A percentile compares a stretch with the other conserved stretches of the same genome.
Evolutionary conservation across 2,329 filamentous ascomycete genomes (phyloP).

Genomic region (Ascochyta clinopodiicola): DNA sequence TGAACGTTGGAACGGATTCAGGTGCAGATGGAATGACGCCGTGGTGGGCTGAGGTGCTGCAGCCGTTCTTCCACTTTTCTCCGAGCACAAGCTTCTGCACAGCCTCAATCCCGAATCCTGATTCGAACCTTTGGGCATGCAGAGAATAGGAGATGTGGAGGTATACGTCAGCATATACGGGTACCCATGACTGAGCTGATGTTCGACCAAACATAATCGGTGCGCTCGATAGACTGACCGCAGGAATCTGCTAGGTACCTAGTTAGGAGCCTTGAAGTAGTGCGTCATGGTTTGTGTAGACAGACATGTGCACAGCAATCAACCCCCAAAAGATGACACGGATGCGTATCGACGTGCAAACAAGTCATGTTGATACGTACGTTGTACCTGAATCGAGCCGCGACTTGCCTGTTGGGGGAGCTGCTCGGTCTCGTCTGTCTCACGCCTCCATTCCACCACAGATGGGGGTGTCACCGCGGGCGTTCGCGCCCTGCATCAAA

Average conservation of each 20-base stretch:
- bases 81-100: slow-evolving; percentile 16
- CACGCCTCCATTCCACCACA: slow-evolving; percentile 14
- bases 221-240: neutral
- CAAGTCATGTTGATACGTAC: neutral
- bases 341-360: neutral
- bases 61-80: slow-evolving; percentile 6
- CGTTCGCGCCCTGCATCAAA: slow-evolving; percentile 14
- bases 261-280: neutral
- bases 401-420: slow-evolving; percentile 1
- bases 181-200: neutral
- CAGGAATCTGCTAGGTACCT: neutral
- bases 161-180: slow-evolving; percentile 12
- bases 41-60: neutral
- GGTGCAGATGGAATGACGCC: neutral
- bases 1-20: neutral
- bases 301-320: neutral
- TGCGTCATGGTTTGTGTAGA: neutral
- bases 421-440: neutral
- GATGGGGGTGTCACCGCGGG: slow-evolving; percentile 12
- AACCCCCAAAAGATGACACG: neutral
- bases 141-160: slow-evolving; percentile 11
- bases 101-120: slow-evolving; percentile 13
- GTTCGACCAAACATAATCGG: neutral
- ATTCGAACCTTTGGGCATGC: slow-evolving; percentile 4
- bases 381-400: slow-evolving; percentile 6